Percentiles rank a stretch among this genome's conserved stretches.
These are phyloP conservation scores for Trypanosoma scelopori DNA, from an alignment of 208 protist genomes.

Conservation along the genomic window DNA sequence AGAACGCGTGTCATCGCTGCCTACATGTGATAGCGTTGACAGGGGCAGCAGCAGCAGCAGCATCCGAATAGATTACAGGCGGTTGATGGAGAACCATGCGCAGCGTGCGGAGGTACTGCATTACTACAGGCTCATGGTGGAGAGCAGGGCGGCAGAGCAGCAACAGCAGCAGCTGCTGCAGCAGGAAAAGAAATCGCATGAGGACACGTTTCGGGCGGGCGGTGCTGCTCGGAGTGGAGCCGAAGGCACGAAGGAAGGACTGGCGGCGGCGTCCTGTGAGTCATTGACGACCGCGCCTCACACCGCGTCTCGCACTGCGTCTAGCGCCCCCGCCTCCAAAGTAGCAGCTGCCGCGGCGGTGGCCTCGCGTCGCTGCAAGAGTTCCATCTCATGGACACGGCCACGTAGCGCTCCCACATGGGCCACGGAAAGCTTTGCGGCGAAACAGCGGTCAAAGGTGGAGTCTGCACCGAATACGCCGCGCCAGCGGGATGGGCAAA, in stretches of 20 bases:
- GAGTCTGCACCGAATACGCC: constrained; percentile 3
- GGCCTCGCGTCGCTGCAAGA: background rate
- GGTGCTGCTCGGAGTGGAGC: background rate
- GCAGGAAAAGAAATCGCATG: background rate
- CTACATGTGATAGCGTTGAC: constrained; percentile 21
- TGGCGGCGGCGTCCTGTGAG: background rate
- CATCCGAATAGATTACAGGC: constrained; percentile 48
- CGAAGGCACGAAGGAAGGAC: background rate
- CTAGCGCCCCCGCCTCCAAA: background rate
- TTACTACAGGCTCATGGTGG: constrained; percentile 63
- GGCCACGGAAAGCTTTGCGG: constrained; percentile 15
- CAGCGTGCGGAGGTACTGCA: constrained; percentile 52
- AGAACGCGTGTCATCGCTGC: background rate
- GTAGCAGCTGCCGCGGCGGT: background rate
- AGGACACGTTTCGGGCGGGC: background rate
- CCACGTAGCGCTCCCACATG: constrained; percentile 5
- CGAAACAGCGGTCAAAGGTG: constrained; percentile 10
- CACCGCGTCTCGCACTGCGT: background rate
- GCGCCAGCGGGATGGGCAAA: background rate
- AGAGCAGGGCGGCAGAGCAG: constrained; percentile 17
- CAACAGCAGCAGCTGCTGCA: constrained; percentile 18
- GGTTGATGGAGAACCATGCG: constrained; percentile 43
- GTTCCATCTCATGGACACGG: constrained; percentile 17
- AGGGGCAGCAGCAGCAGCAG: constrained; percentile 48
- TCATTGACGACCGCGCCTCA: no score